Evolutionary conservation across 306 rosid species (phyloP).

Genomic region (Prinsepia uniflora): DNA sequence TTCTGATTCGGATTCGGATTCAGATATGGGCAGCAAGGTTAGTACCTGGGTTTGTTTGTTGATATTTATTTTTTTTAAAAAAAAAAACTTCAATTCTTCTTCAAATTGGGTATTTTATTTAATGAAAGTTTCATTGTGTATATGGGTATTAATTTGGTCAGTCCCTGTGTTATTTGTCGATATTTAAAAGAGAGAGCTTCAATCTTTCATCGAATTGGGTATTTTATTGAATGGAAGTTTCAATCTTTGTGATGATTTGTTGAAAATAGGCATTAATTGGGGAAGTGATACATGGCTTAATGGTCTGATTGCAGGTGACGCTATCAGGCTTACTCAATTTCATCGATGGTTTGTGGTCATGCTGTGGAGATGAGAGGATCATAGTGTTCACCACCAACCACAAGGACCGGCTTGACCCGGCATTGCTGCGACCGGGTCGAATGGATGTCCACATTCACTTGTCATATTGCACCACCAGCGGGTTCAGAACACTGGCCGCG

Average conservation of each 20-base stretch:
- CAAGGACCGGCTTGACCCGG: conserved; percentile 45
- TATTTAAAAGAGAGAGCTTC: neutral
- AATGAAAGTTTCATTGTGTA: no score
- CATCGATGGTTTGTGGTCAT: conserved; percentile 64
- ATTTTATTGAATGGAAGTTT: no score
- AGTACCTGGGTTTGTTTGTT: neutral
- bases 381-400: conserved; percentile 59
- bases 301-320: neutral
- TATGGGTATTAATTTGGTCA: neutral
- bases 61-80: neutral
- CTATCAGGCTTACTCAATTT: conserved; percentile 9
- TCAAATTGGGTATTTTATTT: no score
- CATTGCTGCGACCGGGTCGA: conserved; percentile 50
- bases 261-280: neutral
- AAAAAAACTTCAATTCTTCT: neutral
- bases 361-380: conserved; percentile 59
- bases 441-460: conserved; percentile 57
- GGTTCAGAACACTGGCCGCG: conserved; percentile 32
- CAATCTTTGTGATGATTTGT: neutral
- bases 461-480: conserved; percentile 36
- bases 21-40: neutral
- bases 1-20: neutral
- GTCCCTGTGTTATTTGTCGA: neutral
- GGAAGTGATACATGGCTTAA: neutral
- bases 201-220: neutral